Evolutionary conservation across 768 basidiomycete species (phyloP).

Genomic region (Vararia minispora): DNA sequence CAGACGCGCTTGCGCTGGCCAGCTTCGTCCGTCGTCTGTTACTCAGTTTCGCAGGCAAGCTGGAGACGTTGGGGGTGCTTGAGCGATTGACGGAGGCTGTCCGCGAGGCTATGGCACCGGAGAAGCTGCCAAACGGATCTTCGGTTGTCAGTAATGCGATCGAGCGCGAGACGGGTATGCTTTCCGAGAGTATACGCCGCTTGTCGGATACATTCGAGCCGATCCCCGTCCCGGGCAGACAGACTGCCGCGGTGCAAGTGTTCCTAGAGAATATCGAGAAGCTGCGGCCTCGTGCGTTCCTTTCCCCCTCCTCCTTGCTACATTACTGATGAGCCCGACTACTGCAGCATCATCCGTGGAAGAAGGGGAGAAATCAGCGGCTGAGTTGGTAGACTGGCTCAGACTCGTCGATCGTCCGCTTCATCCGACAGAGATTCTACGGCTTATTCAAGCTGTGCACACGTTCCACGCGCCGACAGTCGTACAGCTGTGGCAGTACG

Average conservation of each 20-base stretch:
- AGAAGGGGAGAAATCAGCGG: slow-evolving; percentile 30
- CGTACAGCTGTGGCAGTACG: slow-evolving; percentile 28
- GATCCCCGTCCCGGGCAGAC: background rate
- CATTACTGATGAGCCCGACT: background rate
- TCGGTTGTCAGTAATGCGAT: slow-evolving; percentile 23
- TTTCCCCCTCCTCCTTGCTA: background rate
- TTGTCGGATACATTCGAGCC: slow-evolving; percentile 13
- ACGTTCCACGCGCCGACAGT: slow-evolving; percentile 33
- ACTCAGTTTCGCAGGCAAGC: slow-evolving; percentile 44
- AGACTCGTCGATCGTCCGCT: slow-evolving; percentile 33
- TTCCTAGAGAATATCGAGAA: slow-evolving; percentile 36
- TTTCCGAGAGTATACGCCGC: slow-evolving; percentile 25
- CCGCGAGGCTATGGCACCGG: slow-evolving; percentile 20
- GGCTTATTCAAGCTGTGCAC: slow-evolving; percentile 28
- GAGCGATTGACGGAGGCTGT: slow-evolving; percentile 24
- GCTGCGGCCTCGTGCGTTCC: slow-evolving; percentile 34
- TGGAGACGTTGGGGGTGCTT: slow-evolving; percentile 32
- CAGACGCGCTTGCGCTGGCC: slow-evolving; percentile 52
- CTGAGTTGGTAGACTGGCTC: slow-evolving; percentile 54
- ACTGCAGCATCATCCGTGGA: slow-evolving; percentile 26
- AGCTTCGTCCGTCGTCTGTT: slow-evolving; percentile 56
- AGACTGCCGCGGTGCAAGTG: slow-evolving; percentile 23
- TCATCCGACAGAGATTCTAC: slow-evolving; percentile 25
- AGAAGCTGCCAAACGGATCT: slow-evolving; percentile 23
- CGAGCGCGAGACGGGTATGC: slow-evolving; percentile 32